phyloP scores from a whole-genome alignment of 2,329 filamentous ascomycete species.

The Colletotrichum sublineola region DNA sequence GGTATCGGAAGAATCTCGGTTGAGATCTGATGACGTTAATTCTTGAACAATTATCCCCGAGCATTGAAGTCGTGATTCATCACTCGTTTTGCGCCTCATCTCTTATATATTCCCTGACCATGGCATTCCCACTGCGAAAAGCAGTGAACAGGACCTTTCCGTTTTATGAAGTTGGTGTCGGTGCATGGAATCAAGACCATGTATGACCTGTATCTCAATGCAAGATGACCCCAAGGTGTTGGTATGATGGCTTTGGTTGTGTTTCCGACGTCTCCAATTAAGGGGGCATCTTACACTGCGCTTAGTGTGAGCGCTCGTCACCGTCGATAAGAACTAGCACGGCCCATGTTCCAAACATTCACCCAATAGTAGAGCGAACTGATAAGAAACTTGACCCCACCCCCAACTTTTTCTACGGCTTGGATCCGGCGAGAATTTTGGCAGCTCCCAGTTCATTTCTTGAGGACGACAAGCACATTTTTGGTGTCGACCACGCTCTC shows the following conservation, averaged over 20 bases:
- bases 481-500: slow-evolving; percentile 43
- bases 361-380: not conserved
- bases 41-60: not conserved
- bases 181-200: too few species aligned
- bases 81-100: not conserved
- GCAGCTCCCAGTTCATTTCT: not conserved
- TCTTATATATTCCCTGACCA: not conserved
- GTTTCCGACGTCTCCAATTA: not conserved
- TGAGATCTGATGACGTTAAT: slow-evolving; percentile 54
- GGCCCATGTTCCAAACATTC: not conserved
- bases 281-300: not conserved
- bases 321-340: not conserved
- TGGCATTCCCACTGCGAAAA: not conserved
- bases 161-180: too few species aligned
- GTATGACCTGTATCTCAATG: not conserved
- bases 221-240: not conserved
- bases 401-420: slow-evolving; percentile 20
- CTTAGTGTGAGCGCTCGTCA: not conserved
- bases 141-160: not conserved
- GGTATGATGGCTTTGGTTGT: not conserved
- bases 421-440: slow-evolving; percentile 29
- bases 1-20: slow-evolving; percentile 64
- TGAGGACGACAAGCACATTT: slow-evolving; percentile 26
- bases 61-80: not conserved
- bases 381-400: slow-evolving; percentile 23